Percentiles rank a stretch among this genome's conserved stretches.
phyloP scores from a whole-genome alignment of 805 yeast species.

The Starmera caribaea region DNA sequence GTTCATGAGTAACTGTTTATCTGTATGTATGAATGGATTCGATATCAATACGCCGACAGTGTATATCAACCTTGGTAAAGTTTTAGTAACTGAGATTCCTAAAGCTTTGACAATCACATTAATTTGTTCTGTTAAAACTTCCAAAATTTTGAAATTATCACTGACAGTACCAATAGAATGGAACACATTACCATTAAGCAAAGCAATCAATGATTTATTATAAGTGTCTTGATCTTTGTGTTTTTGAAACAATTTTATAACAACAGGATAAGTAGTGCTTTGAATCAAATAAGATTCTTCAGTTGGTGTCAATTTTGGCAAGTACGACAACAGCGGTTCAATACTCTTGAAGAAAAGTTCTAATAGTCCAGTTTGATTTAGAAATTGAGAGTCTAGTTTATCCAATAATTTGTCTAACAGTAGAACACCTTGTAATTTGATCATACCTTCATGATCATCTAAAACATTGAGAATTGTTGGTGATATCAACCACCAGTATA shows the following conservation, averaged over 20 bases:
- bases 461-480: conserved; percentile 17
- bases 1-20: conserved; percentile 5
- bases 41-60: conserved; percentile 11
- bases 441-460: conserved; percentile 19
- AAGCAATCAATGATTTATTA: conserved; percentile 3
- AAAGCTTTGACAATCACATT: conserved; percentile 3
- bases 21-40: conserved; percentile 14
- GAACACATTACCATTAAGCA: conserved; percentile 13
- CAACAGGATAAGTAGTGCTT: conserved; percentile 8
- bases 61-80: conserved; percentile 13
- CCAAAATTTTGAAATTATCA: conserved; percentile 11
- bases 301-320: conserved; percentile 17
- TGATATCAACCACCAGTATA: conserved; percentile 17
- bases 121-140: conserved; percentile 5
- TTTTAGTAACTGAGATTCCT: conserved; percentile 3
- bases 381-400: conserved; percentile 6
- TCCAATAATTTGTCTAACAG: conserved; percentile 9
- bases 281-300: conserved; percentile 8
- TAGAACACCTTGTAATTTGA: conserved; percentile 15
- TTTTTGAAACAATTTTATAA: conserved; percentile 6
- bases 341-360: conserved; percentile 13
- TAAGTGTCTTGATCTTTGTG: not conserved
- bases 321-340: conserved; percentile 14
- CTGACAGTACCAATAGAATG: conserved; percentile 9
- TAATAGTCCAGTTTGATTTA: conserved; percentile 10